phyloP scores from a whole-genome alignment of 2,329 filamentous ascomycete species.

The Cadophora sp. region DNA sequence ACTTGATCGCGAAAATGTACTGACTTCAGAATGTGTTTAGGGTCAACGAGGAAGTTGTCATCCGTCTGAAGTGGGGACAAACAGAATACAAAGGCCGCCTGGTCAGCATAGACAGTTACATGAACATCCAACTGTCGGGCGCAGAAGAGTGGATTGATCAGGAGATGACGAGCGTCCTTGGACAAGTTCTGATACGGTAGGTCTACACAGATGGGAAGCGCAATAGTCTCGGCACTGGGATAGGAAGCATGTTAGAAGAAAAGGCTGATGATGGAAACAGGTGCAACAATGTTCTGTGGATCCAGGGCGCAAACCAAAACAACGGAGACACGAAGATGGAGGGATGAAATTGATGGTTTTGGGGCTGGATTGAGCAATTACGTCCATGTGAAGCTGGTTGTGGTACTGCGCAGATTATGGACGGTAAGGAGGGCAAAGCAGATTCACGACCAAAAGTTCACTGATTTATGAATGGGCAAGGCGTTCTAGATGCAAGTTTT shows the following conservation, averaged over 20 bases:
- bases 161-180: constrained; percentile 82
- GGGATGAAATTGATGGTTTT: constrained; percentile 41
- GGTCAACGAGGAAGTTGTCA: constrained; percentile 87
- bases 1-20: constrained; percentile 2
- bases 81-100: constrained; percentile 96
- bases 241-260: background rate
- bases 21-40: constrained; percentile 49
- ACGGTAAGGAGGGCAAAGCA: constrained; percentile 16
- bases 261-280: constrained; percentile 49
- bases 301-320: constrained; percentile 64
- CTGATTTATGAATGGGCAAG: constrained; percentile 36
- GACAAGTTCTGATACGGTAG: constrained; percentile 90
- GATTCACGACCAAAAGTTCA: constrained; percentile 29
- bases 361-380: background rate
- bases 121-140: constrained; percentile 94
- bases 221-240: background rate
- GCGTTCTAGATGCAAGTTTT: constrained; percentile 38
- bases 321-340: constrained; percentile 66
- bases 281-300: constrained; percentile 98
- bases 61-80: constrained; percentile 97
- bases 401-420: constrained; percentile 14
- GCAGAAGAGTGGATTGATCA: constrained; percentile 93
- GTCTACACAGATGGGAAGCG: constrained; percentile 32
- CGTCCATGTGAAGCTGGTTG: background rate
- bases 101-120: constrained; percentile 95